These are phyloP conservation scores for Stentor coeruleus DNA, from an alignment of 73 alveolate genomes.

Conservation along the genomic window DNA sequence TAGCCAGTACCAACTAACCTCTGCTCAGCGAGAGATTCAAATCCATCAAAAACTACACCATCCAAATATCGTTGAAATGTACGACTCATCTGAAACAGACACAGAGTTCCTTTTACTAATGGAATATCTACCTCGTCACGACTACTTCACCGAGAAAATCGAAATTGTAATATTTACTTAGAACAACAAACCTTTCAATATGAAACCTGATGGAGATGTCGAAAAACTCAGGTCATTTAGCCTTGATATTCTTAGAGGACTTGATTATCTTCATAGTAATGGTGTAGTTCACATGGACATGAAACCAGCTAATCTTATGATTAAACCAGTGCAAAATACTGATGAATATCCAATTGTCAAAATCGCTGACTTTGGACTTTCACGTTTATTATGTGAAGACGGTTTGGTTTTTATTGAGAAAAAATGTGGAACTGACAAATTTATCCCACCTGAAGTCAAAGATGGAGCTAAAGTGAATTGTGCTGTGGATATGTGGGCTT, in stretches of 20 bases:
- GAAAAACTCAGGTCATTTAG: too few relatives aligned
- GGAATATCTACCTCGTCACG: background rate
- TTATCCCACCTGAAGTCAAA: too few relatives aligned
- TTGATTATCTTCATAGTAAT: background rate
- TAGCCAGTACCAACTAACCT: too few relatives aligned
- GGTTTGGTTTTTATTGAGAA: too few relatives aligned
- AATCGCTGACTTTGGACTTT: background rate
- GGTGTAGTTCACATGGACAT: background rate
- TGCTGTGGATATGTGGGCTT: too few relatives aligned
- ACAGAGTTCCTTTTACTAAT: background rate
- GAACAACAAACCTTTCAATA: too few relatives aligned
- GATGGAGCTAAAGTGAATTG: too few relatives aligned
- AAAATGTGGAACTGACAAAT: too few relatives aligned
- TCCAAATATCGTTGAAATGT: background rate
- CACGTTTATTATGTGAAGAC: too few relatives aligned
- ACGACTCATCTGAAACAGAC: background rate
- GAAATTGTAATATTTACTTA: too few relatives aligned
- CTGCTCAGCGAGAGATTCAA: background rate
- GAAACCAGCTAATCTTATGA: background rate
- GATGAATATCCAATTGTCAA: background rate
- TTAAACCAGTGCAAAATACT: background rate
- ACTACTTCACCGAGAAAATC: too few relatives aligned
- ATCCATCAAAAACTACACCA: background rate
- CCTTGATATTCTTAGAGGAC: background rate
- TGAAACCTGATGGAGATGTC: too few relatives aligned